Evolutionary conservation across 2,329 filamentous ascomycete genomes (phyloP), one percentile per base, ranked within the genome.

Genomic region (Mycosphaerella sp.): DNA sequence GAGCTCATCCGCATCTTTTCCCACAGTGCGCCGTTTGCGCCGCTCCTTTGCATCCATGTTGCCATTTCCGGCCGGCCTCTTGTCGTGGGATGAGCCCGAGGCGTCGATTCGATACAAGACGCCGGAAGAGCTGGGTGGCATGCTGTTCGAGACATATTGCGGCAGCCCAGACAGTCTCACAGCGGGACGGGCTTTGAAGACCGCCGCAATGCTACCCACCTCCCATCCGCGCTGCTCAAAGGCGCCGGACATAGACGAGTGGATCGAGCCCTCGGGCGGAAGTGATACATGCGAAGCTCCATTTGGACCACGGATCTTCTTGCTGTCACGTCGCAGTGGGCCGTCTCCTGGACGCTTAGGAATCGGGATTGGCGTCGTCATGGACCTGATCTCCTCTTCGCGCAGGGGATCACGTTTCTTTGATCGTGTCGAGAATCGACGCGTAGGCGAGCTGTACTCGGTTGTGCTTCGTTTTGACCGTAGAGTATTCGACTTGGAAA

Each of bases 381-480:
- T 87, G 48, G 87, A 83, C 65, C 84, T 87, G 64, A 96, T 89
- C 70, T 95, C 89, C 56, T 87, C 87, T 70, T 95, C 90, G 51
- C 91, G 80, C 52, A 85, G 78, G 65, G 82, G 80, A 56, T 94
- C 87, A 62, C 84, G 83, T 71, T 87, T 68, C 71, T 87, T 68
- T 12, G 58, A 57, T n/a, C 70, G 94, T 73, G 82, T 89, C 36
- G 86, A 86, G 64, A 82, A 88, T 55, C 84, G 83, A 53, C 83
- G 80, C 45, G 80, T 70, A 25, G 85, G 70, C 18, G 74, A 68
- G 65, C 59, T 71, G 67, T 62, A 73, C 64, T 55, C 73, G 62
- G 59, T 66, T 75, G 66, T 62, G 74, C 70, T 63, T 68, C 62
- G 43, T 66, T 67, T 74, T 66, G 58, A 66, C 57, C 54, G 67